Evolutionary conservation across 176 grass and related monocot genomes (phyloP), one percentile per base, ranked within the genome.

Genomic region (Oryza coarctata): DNA sequence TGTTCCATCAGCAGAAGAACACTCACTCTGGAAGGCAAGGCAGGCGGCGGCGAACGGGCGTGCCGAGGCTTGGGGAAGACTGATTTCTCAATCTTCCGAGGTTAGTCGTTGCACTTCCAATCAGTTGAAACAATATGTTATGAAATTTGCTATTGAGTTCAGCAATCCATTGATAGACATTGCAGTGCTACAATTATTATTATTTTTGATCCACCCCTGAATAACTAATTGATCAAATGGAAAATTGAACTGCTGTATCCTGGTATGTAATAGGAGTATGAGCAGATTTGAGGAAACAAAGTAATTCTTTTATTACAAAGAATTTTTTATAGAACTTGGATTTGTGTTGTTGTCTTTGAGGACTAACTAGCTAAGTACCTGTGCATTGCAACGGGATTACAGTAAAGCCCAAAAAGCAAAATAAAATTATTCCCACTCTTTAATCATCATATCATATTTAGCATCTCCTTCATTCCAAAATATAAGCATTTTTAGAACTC

Each of bases 81-180:
- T 92, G 7, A 88, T 92, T 65, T 92, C 90, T 6, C 86, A 89
- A 28, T 89, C 76, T 71, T 36, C 83, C 1, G 52, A 75, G 90
- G 90, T 92, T 58, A 31, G 76, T 32, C 65, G 0, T 40, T 71
- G 0, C 14, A 27, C 65, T 74, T 22, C 68, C 11, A 35, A 62
- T 63, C 35, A 13, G 9, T 63, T 7, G 17, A 58, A 80, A 67
- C 11, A 30, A 73, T 23, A 43, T 23, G 26, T 0, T 58, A 11
- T 60, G 14, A 1, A 39, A 55, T 63, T 47, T 49, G 6, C 12
- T 25, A n/a, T 68, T 29, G 0, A 0, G 50, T 45, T n/a, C 4
- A 55, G 5, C 30, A 20, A 10, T 22, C 14, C 22, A 8, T 20
- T 64, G 15, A 41, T 41, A 33, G 47, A 18, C 55, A 52, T 36